Evolutionary conservation across 108 stramenopile genomes (phyloP), one percentile per base, ranked within the genome.

Genomic region (Epithemia pelagica): DNA sequence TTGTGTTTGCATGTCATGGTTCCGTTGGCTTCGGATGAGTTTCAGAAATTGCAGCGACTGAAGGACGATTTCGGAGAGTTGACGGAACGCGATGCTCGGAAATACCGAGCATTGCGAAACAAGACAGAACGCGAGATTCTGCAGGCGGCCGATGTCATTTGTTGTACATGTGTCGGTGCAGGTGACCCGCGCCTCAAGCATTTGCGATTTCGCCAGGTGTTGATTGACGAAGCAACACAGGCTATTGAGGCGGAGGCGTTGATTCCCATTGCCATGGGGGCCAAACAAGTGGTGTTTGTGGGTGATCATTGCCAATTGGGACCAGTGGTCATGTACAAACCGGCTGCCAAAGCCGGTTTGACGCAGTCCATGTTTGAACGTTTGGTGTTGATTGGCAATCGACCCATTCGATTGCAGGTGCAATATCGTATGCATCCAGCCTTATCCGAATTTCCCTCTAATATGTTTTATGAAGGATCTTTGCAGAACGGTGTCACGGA

Each of bases 391-490:
- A 86, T 96, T 54, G 98, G 98, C 30, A 79, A 89, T 28, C 94
- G 97, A 30, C 98, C 98, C 54, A 91, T 96, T 54, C 95, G 98
- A 21, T 86, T 99, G 29, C 94, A 96, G 71, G 96, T 98, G 19
- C 98, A 99, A 74, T 99, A 99, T 77, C 91, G 98, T 30, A 97
- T 97, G 97, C 98, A 99, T 69, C 98, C 98, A 15, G 85, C 87
- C 27, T 79, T 99, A 57, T 93, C 95, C 20, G 98, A 97, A 74
- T 99, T 97, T 70, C 98, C 98, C 15, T 96, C 95, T 59, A 96
- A 98, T 71, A 99, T 97, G 91, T 99, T 99, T 72, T 99, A 99
- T 68, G 98, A 97, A 76, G 98, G 98, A 65, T 92, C 91, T 62
- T 82, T 99, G 64, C 95, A 97, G 70, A 98, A 99, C 71, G 97